Evolutionary conservation across 495 filamentous ascomycete species (phyloP).

Genomic region (Trichoderma reesei): DNA sequence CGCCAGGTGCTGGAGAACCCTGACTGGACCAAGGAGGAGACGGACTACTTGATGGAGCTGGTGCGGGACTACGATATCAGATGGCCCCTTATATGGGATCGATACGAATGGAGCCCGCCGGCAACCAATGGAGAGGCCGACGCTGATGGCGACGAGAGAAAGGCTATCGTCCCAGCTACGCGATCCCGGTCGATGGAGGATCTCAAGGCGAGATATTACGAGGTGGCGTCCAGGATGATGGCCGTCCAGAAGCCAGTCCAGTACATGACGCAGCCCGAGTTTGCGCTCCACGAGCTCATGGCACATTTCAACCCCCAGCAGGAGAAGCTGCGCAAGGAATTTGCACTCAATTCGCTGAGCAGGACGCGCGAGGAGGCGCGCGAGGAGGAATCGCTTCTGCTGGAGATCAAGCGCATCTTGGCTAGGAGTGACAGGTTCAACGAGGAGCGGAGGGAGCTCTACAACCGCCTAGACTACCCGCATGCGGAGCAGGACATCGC

Average conservation of each 20-base stretch:
- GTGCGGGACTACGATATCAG: conserved; percentile 70
- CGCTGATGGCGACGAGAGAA: conserved; percentile 23
- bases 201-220: conserved; percentile 84
- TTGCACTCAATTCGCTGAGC: conserved; percentile 66
- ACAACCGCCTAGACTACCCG: conserved; percentile 72
- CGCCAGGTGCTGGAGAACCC: conserved; percentile 56
- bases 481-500: conserved; percentile 55
- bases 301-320: conserved; percentile 69
- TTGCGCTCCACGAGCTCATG: conserved; percentile 71
- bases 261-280: conserved; percentile 78
- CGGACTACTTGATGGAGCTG: conserved; percentile 74
- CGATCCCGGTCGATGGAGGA: conserved; percentile 69
- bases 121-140: conserved; percentile 23
- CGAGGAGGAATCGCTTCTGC: conserved; percentile 80
- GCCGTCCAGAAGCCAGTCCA: conserved; percentile 69
- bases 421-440: conserved; percentile 70
- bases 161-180: conserved; percentile 36
- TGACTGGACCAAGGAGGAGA: conserved; percentile 86
- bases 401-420: conserved; percentile 84
- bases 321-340: conserved; percentile 70
- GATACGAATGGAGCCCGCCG: conserved; percentile 66
- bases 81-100: conserved; percentile 87
- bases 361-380: conserved; percentile 78
- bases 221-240: conserved; percentile 75
- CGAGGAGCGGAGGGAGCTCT: conserved; percentile 83